Base-by-base conservation (phyloP, 768 basidiomycete genomes). In the Solioccasus polychromus region DNA sequence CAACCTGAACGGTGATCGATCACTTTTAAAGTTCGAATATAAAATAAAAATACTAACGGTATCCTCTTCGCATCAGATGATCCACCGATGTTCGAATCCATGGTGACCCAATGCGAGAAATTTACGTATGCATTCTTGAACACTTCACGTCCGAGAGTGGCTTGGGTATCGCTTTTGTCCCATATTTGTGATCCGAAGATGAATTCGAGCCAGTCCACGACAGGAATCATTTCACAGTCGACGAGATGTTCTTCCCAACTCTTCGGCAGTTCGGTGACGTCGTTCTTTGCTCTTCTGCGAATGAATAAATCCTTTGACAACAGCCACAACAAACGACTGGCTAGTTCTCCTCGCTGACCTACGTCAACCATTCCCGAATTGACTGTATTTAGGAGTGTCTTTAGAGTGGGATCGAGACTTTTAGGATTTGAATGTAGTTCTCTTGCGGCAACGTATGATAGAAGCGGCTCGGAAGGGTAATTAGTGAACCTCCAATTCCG, bases 391-490 rank as follows among this genome's bases (percentile, higher is more conserved):
- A 25, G 11, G 10, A 35, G 3, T 1, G 30, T 30, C 3, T n/a
- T 29, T 20, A 17, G 5, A 26, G 26, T 11, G 6, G 11, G 26
- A 26, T 26, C 3, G 4, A 20, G 14, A 5, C 5, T 7, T 8
- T 2, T 2, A 20, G 29, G 3, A 3, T 18, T 20, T 15, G n/a
- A 10, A 23, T 47, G 42, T 17, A 44, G 20, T 15, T 42, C 12
- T n/a, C 18, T 15, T 5, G 42, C 42, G 3, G 47, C 42, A 11
- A 30, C 32, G n/a, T 35, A 48, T 17, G 46, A 52, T 3, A 52
- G 15, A 12, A 47, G 7, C 8, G 50, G 38, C n/a, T 51, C 50
- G 8, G 46, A 48, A 8, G 50, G 46, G 39, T 47, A 47, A 24
- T 34, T 39, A 3, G 50, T 51, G 23, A 37, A 51, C 7, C 31